These are phyloP conservation scores for Cercospora canescens DNA, from an alignment of 2,329 filamentous ascomycete species.

Conservation along the genomic window DNA sequence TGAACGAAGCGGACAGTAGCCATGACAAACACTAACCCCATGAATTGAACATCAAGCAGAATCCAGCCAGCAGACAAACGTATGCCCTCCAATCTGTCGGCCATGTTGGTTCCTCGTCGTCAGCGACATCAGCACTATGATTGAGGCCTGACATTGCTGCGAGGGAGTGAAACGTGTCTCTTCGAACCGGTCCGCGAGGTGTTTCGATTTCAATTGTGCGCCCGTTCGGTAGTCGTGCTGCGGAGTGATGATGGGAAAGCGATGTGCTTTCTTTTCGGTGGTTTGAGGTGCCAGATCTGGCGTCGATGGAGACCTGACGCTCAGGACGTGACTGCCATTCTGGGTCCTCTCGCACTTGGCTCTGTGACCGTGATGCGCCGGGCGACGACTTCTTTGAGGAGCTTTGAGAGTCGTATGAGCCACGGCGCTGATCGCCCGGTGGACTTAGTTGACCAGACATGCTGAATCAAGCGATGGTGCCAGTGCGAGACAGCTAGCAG, in stretches of 20 bases:
- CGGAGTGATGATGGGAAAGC: neutral
- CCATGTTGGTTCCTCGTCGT: constrained; percentile 41
- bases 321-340: constrained; percentile 9
- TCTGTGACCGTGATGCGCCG: constrained; percentile 17
- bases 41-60: constrained; percentile 49
- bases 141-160: constrained; percentile 8
- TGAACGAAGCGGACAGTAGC: neutral
- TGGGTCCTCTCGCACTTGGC: constrained; percentile 13
- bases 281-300: neutral
- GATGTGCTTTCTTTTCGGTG: constrained; percentile 8
- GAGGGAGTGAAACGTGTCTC: constrained; percentile 13
- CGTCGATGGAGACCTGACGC: constrained; percentile 20
- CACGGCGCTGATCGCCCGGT: constrained; percentile 9
- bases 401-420: constrained; percentile 20
- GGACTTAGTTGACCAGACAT: constrained; percentile 16
- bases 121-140: neutral
- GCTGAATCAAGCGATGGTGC: constrained; percentile 1
- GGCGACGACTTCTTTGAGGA: constrained; percentile 23
- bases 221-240: constrained; percentile 1
- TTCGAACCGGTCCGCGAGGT: constrained; percentile 18
- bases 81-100: constrained; percentile 48
- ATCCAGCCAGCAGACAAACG: constrained; percentile 47
- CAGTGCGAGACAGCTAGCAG: neutral
- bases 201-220: constrained; percentile 19
- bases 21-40: constrained; percentile 22